Base-by-base conservation (phyloP, 2,329 filamentous ascomycete genomes). In the Fusarium sp. region DNA sequence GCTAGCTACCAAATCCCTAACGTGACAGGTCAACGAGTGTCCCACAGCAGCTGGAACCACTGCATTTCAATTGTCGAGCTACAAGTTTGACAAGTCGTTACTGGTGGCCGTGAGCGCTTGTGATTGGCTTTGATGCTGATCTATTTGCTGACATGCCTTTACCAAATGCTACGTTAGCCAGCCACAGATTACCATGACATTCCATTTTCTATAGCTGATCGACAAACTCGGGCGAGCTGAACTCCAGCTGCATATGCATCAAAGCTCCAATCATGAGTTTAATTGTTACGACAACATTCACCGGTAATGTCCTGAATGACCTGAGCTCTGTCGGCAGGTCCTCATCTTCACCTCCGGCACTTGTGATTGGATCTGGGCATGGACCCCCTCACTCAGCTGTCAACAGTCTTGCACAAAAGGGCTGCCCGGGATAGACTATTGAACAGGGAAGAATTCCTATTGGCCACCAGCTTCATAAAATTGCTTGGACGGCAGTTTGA, bases 91-190 rank as follows among this genome's bases (percentile, higher is more conserved):
- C 7, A 35, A 9, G 15, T n/a, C 17, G 10, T 22, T 20, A 41
- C n/a, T 32, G 37, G 2, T n/a, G 3, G 33, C 20, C 6, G 24
- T 6, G 1, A 1, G 7, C 4, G 6, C 4, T 7, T 3, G 0
- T 22, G 2, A 51, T 35, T 28, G 30, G 37, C 10, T 6, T 5
- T 15, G n/a, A 10, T n/a, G 7, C 5, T 24, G 24, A 41, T 51
- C 26, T 53, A 56, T 56, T 56, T n/a, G 54, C 54, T 53, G 24
- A 53, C 30, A 37, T 37, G 47, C 47, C 11, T 50, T 10, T n/a
- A 7, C 4, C 7, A 7, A 30, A 30, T 30, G 28, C 28, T 30
- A 30, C 28, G 10, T 13, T 30, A 30, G 28, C 28, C 28, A 30
- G 28, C 28, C 28, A 30, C 28, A 5, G 28, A 10, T 4, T 13